Evolutionary conservation across 192 early-diverging fungal genomes (phyloP).

Genomic region (Entomortierella chlamydospora): DNA sequence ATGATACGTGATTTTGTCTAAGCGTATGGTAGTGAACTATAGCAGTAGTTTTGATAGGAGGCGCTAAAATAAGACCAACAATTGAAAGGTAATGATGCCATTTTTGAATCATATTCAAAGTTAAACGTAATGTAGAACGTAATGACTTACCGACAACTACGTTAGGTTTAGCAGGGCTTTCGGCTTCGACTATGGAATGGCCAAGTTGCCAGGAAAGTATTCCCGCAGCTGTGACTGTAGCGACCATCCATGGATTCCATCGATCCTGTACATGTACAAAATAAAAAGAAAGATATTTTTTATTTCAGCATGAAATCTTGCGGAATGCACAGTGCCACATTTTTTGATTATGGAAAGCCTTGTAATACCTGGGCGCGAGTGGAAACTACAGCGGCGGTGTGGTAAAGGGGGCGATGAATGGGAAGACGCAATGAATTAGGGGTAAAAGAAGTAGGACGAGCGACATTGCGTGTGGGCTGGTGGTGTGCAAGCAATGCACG

Average conservation of each 20-base stretch:
- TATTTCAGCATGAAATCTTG: neutral
- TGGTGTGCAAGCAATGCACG: conserved; percentile 22
- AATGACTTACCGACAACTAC: conserved; percentile 30
- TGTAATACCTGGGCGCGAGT: conserved; percentile 7
- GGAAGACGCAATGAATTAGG: neutral
- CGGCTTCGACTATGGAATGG: conserved; percentile 30
- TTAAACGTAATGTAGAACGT: neutral
- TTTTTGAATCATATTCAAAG: conserved; percentile 1
- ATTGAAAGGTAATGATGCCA: conserved; percentile 2
- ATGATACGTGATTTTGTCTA: too few species aligned
- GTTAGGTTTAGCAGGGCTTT: conserved; percentile 10
- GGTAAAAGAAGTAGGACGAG: neutral
- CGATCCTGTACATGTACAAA: conserved; percentile 2
- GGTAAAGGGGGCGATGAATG: conserved; percentile 2
- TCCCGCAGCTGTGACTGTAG: conserved; percentile 24
- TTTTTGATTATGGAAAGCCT: too few species aligned
- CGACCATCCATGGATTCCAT: conserved; percentile 34
- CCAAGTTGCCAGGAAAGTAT: conserved; percentile 46
- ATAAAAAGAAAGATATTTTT: neutral
- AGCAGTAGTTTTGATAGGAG: too few species aligned
- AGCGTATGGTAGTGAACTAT: too few species aligned
- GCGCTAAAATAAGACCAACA: neutral
- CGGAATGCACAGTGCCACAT: neutral
- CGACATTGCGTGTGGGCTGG: neutral
- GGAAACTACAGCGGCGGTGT: conserved; percentile 1